A percentile compares a stretch with the other conserved stretches of the same genome.
These are phyloP conservation scores for Annulohypoxylon moriforme DNA, from an alignment of 495 filamentous ascomycete genomes.

Conservation along the genomic window DNA sequence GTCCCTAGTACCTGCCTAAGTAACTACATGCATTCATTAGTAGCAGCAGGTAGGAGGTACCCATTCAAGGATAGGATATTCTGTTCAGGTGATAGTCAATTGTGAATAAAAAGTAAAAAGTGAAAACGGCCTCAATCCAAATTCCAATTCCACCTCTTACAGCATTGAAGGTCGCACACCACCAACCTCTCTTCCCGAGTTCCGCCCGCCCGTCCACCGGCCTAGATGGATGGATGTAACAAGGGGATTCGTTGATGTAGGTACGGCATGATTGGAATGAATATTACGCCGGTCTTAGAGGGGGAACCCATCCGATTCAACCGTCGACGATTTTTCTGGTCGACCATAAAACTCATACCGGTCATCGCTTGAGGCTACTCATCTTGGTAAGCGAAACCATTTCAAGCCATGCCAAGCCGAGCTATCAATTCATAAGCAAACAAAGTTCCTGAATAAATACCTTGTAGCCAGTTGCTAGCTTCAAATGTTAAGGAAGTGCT, in stretches of 20 bases:
- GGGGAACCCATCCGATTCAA: constrained; percentile 5
- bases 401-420: constrained; percentile 10
- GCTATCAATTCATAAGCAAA: constrained; percentile 11
- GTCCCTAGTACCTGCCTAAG: not conserved
- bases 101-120: not conserved
- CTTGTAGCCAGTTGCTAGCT: not conserved
- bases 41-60: not conserved
- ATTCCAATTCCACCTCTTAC: not conserved
- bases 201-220: constrained; percentile 31
- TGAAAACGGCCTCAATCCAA: not conserved
- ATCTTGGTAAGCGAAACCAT: constrained; percentile 2
- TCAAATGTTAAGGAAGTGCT: not conserved
- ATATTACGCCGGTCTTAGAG: constrained; percentile 5
- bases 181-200: constrained; percentile 21
- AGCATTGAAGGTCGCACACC: constrained; percentile 17
- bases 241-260: not conserved
- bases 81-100: not conserved
- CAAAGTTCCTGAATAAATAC: not conserved
- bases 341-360: not conserved
- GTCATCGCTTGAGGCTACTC: not conserved
- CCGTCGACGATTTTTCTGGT: constrained; percentile 10
- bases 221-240: constrained; percentile 33
- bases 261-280: constrained; percentile 7
- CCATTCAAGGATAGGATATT: not conserved
- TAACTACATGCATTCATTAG: not conserved